Evolutionary conservation across 495 filamentous ascomycete genomes (phyloP), one percentile per base, ranked within the genome.

Genomic region (Recurvomyces mirabilis): DNA sequence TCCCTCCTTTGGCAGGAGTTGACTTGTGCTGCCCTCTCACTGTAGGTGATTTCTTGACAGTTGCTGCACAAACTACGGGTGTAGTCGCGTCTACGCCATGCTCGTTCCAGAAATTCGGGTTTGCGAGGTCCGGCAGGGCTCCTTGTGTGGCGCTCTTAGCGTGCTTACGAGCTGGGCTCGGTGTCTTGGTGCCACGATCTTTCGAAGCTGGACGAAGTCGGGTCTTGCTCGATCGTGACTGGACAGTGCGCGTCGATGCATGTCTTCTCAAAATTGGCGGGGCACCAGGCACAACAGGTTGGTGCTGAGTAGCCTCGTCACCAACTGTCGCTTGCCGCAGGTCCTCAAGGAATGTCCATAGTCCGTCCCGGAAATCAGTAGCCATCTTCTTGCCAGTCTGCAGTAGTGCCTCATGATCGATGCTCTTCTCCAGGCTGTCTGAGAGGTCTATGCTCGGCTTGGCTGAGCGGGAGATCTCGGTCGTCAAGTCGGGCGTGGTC

Each of bases 311-410:
- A 10, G 75, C 83, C 62, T 96, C 91, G 23, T 96, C 91, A 29
- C 89, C 91, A 11, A 95, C 84, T 2, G 91, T 93, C 12, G 86
- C 91, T 64, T 98, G 91, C 50, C 87, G 72, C 20, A 98, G 72
- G 61, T 96, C 91, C 57, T 96, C 91, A 48, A 95, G 73, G 60
- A 96, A 98, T 12, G 86, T 94, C 85, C 85, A 91, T n/a, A 96
- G 66, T 0, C 91, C 91, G 30, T 87, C 77, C 49, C 79, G 79
- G 54, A 98, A 74, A 60, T 93, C 91, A 7, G 81, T 82, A 2
- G 91, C 89, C 60, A 96, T 83, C 59, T 93, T 84, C 56, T 87
- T 87, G 35, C 80, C 77, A 1, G 79, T 81, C 39, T 70, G 72
- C 46, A 84, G 55, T 24, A 84, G 58, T 12, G 67, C 66, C 29